Evolutionary conservation across 306 rosid genomes (phyloP).

Genomic region (Citrullus mucosospermus): DNA sequence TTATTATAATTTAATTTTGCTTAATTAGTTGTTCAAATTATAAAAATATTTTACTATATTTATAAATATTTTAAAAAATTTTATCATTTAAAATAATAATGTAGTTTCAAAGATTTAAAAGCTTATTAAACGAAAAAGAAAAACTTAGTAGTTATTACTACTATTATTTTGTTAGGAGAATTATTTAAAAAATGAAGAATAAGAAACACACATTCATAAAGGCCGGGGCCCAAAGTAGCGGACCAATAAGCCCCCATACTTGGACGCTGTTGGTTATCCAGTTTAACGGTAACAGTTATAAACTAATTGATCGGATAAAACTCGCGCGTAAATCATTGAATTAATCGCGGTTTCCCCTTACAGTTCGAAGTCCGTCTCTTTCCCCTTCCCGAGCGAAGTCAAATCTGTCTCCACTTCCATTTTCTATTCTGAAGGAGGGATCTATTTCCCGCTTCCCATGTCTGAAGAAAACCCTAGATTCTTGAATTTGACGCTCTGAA

Average conservation of each 20-base stretch:
- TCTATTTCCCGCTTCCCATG: not conserved
- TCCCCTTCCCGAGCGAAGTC: not conserved
- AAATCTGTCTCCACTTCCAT: not conserved
- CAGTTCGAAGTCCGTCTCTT: not conserved
- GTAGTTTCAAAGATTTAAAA: too few relatives aligned
- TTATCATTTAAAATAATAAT: too few relatives aligned
- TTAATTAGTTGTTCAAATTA: too few relatives aligned
- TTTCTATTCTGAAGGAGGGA: not conserved
- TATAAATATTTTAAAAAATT: too few relatives aligned
- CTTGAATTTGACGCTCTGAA: not conserved
- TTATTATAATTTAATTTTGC: too few relatives aligned
- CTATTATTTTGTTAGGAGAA: too few relatives aligned
- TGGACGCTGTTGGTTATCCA: not conserved
- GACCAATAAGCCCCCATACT: not conserved
- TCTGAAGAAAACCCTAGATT: constrained; percentile 1
- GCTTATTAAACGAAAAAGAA: too few relatives aligned
- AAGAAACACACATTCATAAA: not conserved
- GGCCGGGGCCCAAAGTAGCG: not conserved
- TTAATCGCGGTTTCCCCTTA: not conserved
- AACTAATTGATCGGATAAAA: not conserved
- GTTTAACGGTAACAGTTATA: not conserved
- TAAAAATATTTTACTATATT: too few relatives aligned
- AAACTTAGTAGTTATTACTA: too few relatives aligned
- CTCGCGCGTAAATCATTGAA: not conserved
- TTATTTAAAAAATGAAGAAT: not conserved